Evolutionary conservation across 441 rosid species (phyloP).

Genomic region (Viola pubescens): DNA sequence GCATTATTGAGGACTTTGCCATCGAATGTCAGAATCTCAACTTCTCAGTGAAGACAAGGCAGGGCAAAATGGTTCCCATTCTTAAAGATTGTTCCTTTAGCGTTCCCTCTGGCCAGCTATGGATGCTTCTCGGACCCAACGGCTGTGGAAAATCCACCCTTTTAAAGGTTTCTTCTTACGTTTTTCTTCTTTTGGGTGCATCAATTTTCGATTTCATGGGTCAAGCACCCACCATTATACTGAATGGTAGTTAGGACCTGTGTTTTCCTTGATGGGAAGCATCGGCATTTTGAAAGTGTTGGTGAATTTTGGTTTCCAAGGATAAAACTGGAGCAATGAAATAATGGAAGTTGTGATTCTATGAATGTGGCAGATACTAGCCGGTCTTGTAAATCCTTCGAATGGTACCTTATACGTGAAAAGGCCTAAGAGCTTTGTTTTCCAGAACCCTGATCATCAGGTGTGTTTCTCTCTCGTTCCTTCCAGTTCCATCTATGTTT

Average conservation of each 20-base stretch:
- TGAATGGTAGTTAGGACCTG: no score
- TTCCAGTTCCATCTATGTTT: no score
- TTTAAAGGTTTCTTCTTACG: conserved; percentile 47
- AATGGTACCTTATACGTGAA: conserved; percentile 47
- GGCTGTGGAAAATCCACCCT: conserved; percentile 98
- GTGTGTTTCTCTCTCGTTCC: conserved; percentile 24
- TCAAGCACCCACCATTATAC: no score
- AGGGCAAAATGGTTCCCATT: conserved; percentile 48
- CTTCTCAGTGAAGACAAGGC: conserved; percentile 50
- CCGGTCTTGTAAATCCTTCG: conserved; percentile 75
- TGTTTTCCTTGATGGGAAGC: not conserved
- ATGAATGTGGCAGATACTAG: conserved; percentile 56
- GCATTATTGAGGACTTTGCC: conserved; percentile 32
- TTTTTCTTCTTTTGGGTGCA: not conserved
- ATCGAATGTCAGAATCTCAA: conserved; percentile 60
- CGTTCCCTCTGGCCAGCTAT: conserved; percentile 70
- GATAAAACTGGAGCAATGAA: not conserved
- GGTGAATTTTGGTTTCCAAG: not conserved
- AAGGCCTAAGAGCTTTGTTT: conserved; percentile 74
- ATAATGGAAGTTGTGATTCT: conserved; percentile 5
- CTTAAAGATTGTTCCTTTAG: conserved; percentile 69
- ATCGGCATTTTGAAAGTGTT: not conserved
- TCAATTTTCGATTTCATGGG: not conserved
- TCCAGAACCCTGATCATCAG: conserved; percentile 97
- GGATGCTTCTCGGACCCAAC: conserved; percentile 98